Evolutionary conservation across 495 filamentous ascomycete genomes (phyloP).

Genomic region (Annulohypoxylon moriforme): DNA sequence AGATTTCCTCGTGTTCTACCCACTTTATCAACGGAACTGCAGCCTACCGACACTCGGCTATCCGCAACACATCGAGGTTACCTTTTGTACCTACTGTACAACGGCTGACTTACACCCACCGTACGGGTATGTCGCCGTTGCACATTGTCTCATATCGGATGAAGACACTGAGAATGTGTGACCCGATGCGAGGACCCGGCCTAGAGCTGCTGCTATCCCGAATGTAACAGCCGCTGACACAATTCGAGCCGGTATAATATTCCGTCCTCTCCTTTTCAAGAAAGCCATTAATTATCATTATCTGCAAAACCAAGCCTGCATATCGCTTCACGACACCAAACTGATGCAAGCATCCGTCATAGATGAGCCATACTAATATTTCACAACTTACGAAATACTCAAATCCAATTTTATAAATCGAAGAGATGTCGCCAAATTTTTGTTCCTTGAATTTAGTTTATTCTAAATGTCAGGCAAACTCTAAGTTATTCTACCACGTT

Average conservation of each 20-base stretch:
- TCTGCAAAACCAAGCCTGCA: too few relatives aligned
- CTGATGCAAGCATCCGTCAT: too few relatives aligned
- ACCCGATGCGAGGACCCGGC: background rate
- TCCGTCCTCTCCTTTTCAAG: background rate
- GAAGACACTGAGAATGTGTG: too few relatives aligned
- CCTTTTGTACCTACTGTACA: background rate
- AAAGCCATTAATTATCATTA: too few relatives aligned
- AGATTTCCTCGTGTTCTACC: constrained; percentile 14
- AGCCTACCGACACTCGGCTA: background rate
- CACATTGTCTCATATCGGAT: background rate
- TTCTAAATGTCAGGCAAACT: background rate
- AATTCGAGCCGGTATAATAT: background rate
- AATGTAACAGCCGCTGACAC: background rate
- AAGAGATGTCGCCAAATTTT: background rate
- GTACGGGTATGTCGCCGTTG: background rate
- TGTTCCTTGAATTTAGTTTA: background rate
- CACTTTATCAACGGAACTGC: background rate
- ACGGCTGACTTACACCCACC: background rate
- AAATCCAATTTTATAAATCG: background rate
- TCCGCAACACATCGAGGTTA: background rate
- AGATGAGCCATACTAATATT: background rate
- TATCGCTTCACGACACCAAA: too few relatives aligned
- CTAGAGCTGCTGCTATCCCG: too few relatives aligned
- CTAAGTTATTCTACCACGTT: background rate
- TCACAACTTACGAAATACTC: background rate